phyloP scores from a whole-genome alignment of 306 rosid genomes.

The cucumber (Cucumis sativus) region DNA sequence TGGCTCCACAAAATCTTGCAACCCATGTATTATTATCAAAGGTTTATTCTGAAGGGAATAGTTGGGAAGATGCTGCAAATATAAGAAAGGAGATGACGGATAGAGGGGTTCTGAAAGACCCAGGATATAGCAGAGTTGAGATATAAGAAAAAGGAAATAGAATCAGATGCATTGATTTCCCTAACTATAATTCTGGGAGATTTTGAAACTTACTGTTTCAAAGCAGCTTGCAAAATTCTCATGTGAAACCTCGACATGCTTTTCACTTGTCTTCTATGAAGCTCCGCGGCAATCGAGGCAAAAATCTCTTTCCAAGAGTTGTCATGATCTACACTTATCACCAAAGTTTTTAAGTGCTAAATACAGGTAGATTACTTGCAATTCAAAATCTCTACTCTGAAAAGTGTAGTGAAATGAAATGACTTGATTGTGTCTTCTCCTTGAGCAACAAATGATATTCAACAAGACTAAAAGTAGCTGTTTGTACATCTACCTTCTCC shows the following conservation, averaged over 20 bases:
- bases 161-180: neutral
- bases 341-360: neutral
- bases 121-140: slow-evolving; percentile 41
- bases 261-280: neutral
- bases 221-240: neutral
- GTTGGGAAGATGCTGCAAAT: slow-evolving; percentile 40
- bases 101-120: slow-evolving; percentile 20
- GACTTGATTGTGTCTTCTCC: neutral
- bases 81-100: slow-evolving; percentile 23
- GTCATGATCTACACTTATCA: neutral
- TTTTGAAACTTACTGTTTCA: neutral
- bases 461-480: neutral
- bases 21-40: slow-evolving; percentile 27
- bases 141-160: neutral
- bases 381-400: neutral
- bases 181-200: neutral
- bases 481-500: neutral
- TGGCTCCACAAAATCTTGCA: slow-evolving; percentile 29
- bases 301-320: neutral
- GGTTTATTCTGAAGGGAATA: slow-evolving; percentile 35
- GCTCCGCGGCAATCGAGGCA: neutral
- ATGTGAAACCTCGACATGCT: neutral
- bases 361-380: neutral
- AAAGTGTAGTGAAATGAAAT: neutral
- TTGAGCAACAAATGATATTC: neutral